Percentiles rank a stretch among this genome's conserved stretches.
Conservation (phyloP, 2,329 filamentous ascomycete species). For the Lasiodiplodia citricola region DNA sequence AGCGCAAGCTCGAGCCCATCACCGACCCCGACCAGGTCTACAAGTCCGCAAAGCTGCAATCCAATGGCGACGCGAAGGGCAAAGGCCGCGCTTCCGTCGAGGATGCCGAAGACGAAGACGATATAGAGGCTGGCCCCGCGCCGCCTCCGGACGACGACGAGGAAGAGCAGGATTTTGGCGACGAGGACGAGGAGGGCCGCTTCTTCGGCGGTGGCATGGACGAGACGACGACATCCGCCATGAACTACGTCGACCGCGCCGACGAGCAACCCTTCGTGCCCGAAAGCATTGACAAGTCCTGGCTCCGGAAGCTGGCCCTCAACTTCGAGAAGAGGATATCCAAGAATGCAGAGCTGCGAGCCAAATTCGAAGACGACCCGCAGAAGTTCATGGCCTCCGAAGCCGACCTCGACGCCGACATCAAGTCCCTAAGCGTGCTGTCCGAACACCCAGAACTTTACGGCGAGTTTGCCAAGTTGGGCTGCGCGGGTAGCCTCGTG, state of each 20-base stretch:
- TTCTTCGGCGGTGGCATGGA: constrained; percentile 95
- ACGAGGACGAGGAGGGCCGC: constrained; percentile 86
- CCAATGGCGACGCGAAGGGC: constrained; percentile 56
- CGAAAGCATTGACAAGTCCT: constrained; percentile 81
- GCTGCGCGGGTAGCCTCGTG: constrained; percentile 75
- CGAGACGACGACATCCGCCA: constrained; percentile 62
- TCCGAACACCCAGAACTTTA: constrained; percentile 87
- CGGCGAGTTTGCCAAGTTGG: constrained; percentile 76
- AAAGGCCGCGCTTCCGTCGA: constrained; percentile 55
- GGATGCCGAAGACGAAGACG: constrained; percentile 54
- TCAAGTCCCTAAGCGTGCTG: constrained; percentile 85
- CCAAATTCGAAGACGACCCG: constrained; percentile 80
- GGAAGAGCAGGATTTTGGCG: constrained; percentile 59
- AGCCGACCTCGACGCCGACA: constrained; percentile 85
- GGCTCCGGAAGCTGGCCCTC: constrained; percentile 81
- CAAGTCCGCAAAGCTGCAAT: constrained; percentile 63
- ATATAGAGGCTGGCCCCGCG: constrained; percentile 57
- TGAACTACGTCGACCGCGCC: constrained; percentile 23
- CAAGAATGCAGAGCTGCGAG: constrained; percentile 87
- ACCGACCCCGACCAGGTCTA: constrained; percentile 63
- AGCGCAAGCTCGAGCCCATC: constrained; percentile 65
- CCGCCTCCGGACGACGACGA: constrained; percentile 55
- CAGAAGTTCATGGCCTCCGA: constrained; percentile 83
- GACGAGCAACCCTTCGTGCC: constrained; percentile 50
- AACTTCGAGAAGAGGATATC: constrained; percentile 90